Percentiles rank a stretch among this genome's conserved stretches.
Evolutionary conservation across 164 flowering plant genomes (phyloP).

Genomic region (Hamamelis virginiana): DNA sequence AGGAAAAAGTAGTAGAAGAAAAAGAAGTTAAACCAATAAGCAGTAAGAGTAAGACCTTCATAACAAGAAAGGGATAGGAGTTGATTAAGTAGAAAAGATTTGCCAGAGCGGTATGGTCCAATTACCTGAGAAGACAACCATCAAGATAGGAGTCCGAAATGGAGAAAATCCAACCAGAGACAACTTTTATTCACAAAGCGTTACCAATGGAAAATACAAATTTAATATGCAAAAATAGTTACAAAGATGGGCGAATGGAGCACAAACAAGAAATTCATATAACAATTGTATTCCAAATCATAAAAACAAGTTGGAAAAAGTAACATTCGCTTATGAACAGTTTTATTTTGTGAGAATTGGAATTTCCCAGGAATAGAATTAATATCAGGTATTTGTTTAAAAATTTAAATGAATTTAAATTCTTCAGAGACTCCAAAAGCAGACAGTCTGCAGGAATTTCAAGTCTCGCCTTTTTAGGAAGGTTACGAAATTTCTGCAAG

Average conservation of each 20-base stretch:
- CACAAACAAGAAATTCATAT: background rate
- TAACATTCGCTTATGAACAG: background rate
- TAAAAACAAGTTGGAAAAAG: background rate
- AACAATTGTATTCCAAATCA: background rate
- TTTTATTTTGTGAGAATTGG: background rate
- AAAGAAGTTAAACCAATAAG: background rate
- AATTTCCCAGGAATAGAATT: background rate
- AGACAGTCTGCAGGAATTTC: background rate
- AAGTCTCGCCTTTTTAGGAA: background rate
- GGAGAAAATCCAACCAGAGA: background rate
- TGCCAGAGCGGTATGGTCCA: constrained; percentile 99
- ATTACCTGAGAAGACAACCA: constrained; percentile 66
- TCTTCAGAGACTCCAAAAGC: background rate
- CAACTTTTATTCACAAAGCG: background rate
- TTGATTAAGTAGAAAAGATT: constrained; percentile 97
- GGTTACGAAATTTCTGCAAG: background rate
- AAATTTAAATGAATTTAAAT: background rate
- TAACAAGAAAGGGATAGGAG: constrained; percentile 97
- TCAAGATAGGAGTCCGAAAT: constrained; percentile 1
- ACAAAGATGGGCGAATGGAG: background rate
- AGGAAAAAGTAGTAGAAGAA: background rate
- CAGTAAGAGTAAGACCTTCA: constrained; percentile 58
- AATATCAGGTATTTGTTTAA: too few relatives aligned
- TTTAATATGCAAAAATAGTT: background rate
- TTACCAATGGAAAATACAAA: background rate